Evolutionary conservation across 148 eudicot species (phyloP), one percentile per base, ranked within the genome.

Genomic region (Hydrangea macrophylla): DNA sequence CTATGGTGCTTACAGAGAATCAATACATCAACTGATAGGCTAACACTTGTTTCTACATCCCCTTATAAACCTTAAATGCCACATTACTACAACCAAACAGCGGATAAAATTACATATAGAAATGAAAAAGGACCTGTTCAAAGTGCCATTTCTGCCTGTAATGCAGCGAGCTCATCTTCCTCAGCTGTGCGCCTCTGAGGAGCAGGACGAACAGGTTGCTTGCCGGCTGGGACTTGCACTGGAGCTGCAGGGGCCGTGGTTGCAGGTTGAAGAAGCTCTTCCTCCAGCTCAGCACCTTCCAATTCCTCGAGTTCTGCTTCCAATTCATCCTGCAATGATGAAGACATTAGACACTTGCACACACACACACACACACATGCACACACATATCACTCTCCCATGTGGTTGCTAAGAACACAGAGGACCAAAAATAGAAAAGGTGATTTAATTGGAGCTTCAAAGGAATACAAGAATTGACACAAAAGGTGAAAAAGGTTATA

Each of bases 111-210:
- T 54, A 67, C 60, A 35, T 13, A 28, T 57, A 45, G 24, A 8
- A 67, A n/a, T 61, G 7, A 13, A 25, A 27, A 62, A 42, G n/a
- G 45, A 58, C 72, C 71, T 22, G 69, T 70, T 82, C 74, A 84
- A 42, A 87, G 85, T 20, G 92, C 92, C 88, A 87, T 82, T 62
- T 87, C 92, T 23, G 89, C 87, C 77, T 84, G 89, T 70, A 87
- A 60, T 26, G 89, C 89, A 23, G 79, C 89, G 33, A 87, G 81
- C 75, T 87, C 92, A 24, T 87, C 92, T 54, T 87, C 92, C 74
- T 84, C 92, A 39, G 82, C 76, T 5, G 81, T 76, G 30, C 56
- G 77, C 65, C 60, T 76, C 72, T 76, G 77, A 33, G 83, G 81
- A 65, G 70, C 71, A 31, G 83, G 79, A 15, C 85, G 83, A 48